phyloP scores from a whole-genome alignment of 768 basidiomycete species.

The Boletus fagicola region DNA sequence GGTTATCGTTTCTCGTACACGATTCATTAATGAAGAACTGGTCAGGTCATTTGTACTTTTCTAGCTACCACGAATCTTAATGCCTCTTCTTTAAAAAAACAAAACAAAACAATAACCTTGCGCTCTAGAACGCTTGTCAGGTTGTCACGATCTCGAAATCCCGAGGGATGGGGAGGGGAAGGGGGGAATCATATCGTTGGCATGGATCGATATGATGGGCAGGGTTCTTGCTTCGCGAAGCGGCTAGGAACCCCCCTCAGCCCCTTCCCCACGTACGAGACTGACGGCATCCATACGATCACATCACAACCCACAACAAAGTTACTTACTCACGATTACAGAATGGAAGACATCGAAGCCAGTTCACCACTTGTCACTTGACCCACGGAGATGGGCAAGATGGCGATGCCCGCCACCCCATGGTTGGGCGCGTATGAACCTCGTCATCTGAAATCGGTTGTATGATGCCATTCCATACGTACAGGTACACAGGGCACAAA shows the following conservation, averaged over 20 bases:
- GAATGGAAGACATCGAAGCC: constrained; percentile 1
- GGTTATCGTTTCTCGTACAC: constrained; percentile 5
- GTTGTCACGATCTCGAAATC: neutral
- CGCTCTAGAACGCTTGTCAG: neutral
- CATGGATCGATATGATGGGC: neutral
- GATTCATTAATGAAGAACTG: neutral
- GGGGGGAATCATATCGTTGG: neutral
- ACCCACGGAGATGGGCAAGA: neutral
- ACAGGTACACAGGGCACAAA: too few relatives aligned
- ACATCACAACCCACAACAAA: neutral
- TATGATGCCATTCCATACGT: too few relatives aligned
- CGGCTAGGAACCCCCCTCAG: neutral
- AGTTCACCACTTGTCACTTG: neutral
- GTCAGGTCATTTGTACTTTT: constrained; percentile 19
- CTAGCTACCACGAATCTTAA: neutral
- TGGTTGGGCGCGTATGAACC: neutral
- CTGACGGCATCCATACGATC: neutral
- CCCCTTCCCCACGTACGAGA: neutral
- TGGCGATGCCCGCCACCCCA: neutral
- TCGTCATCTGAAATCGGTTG: too few relatives aligned
- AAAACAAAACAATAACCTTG: neutral
- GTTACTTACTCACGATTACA: neutral
- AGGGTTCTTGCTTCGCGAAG: neutral
- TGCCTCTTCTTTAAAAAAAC: neutral
- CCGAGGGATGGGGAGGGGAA: neutral